Evolutionary conservation across 495 filamentous ascomycete species (phyloP), one percentile per base, ranked within the genome.

Genomic region (Neurospora discreta): DNA sequence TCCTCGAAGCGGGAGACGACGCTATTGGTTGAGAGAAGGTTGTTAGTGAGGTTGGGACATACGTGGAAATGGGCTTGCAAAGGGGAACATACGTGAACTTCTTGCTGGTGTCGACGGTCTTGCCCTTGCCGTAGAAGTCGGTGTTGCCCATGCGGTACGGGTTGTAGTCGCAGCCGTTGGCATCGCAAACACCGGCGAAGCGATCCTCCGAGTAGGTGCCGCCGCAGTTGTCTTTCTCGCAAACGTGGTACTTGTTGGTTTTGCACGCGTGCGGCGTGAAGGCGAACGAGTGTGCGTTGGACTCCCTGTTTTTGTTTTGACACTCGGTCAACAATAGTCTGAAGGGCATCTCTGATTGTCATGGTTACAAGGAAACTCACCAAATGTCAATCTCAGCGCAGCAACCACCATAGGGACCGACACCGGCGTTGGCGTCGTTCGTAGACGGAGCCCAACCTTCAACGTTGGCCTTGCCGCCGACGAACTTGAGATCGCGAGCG

Each of bases 91-190:
- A 78, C 77, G 91, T 93, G 75, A 94, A 84, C 72, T 87, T 86
- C 80, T 87, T 85, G 72, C 77, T 84, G 69, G 90, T 91, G 81
- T 93, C 88, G 74, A 93, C 78, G 7, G 79, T 89, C 81, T 83
- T 83, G 75, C 86, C 86, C 41, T 84, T 81, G 68, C 89, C 90
- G 80, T 87, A 92, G 85, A 91, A 93, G 76, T 79, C 79, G 36
- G 78, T 81, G 80, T 87, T 85, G 69, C 90, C 90, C 83, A 88
- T 84, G 73, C 87, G 87, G 86, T 89, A 93, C 7, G 89, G 85
- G 87, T 94, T 94, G 86, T 90, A 92, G 76, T 93, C 91, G 80
- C 91, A 94, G 69, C 84, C 84, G 80, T 86, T 90, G 74, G 91
- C 88, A 75, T 94, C 92, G 77, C 91, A 94, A 71, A 87, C 84